These are phyloP conservation scores for Helianthus tuberosus DNA, from an alignment of 129 eudicot species.

Conservation along the genomic window DNA sequence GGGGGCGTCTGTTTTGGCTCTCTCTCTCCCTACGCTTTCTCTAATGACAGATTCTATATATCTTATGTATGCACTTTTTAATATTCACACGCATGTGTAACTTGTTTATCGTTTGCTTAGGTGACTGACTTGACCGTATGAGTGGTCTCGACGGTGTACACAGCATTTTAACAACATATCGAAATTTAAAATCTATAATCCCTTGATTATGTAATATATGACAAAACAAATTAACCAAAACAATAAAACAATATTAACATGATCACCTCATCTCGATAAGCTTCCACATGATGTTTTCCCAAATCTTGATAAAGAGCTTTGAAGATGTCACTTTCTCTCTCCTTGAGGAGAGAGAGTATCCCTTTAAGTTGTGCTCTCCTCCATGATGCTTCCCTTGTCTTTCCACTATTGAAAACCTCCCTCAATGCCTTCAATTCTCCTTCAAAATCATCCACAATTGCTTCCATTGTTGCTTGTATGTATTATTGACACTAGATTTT, in stretches of 20 bases:
- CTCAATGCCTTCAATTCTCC: conserved; percentile 53
- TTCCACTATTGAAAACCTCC: conserved; percentile 61
- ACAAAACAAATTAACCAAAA: neutral
- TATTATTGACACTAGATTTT: neutral
- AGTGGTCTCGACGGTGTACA: no score
- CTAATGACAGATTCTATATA: no score
- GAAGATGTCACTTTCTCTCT: conserved; percentile 58
- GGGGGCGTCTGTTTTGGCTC: no score
- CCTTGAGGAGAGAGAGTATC: conserved; percentile 50
- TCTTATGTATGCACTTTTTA: no score
- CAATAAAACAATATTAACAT: conserved; percentile 3
- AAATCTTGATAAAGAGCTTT: conserved; percentile 72
- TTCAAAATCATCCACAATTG: conserved; percentile 35
- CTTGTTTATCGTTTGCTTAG: no score
- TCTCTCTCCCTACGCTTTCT: no score
- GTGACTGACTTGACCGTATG: no score
- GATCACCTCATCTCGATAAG: conserved; percentile 82
- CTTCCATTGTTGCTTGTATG: conserved; percentile 35
- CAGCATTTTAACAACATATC: no score
- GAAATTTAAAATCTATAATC: no score
- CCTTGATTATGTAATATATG: no score
- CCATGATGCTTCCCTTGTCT: conserved; percentile 73
- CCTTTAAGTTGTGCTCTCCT: conserved; percentile 66
- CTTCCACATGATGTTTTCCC: conserved; percentile 72
- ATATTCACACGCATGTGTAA: no score